phyloP scores from a whole-genome alignment of 169 alveolate genomes.

The Babesia ovata region DNA sequence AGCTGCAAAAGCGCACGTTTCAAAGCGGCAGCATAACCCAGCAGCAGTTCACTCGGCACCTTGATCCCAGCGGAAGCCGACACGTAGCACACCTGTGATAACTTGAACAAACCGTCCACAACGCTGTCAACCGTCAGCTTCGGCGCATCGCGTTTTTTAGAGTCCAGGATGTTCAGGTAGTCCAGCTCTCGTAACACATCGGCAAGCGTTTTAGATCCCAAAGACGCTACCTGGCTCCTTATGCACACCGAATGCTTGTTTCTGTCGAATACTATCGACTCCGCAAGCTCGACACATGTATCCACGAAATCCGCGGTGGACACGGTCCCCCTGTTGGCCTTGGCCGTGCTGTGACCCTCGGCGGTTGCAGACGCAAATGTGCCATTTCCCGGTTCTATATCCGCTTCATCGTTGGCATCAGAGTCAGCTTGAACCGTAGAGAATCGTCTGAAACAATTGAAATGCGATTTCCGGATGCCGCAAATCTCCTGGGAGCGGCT shows the following conservation, averaged over 20 bases:
- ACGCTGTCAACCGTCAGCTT: not conserved
- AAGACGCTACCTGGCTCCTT: not conserved
- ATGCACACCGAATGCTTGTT: slow-evolving; percentile 8
- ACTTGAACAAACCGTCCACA: not conserved
- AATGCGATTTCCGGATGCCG: not conserved
- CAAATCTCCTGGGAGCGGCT: not conserved
- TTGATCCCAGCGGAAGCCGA: slow-evolving; percentile 5
- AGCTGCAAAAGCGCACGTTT: not conserved
- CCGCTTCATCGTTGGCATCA: not conserved
- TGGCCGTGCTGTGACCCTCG: not conserved
- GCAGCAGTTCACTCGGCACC: slow-evolving; percentile 5
- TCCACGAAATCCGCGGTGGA: slow-evolving; percentile 1
- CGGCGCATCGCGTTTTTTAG: not conserved
- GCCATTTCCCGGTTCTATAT: too few species aligned
- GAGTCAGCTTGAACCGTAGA: not conserved
- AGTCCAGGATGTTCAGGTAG: not conserved
- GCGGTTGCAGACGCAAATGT: too few species aligned
- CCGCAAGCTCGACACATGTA: slow-evolving; percentile 3
- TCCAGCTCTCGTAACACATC: slow-evolving; percentile 18
- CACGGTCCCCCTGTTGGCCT: not conserved
- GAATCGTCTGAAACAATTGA: not conserved
- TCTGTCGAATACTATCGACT: slow-evolving; percentile 40
- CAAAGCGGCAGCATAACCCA: slow-evolving; percentile 7
- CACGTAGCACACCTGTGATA: slow-evolving; percentile 6
- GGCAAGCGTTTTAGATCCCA: not conserved